phyloP scores from a whole-genome alignment of 2,329 filamentous ascomycete species.

The Botrytis medusae region DNA sequence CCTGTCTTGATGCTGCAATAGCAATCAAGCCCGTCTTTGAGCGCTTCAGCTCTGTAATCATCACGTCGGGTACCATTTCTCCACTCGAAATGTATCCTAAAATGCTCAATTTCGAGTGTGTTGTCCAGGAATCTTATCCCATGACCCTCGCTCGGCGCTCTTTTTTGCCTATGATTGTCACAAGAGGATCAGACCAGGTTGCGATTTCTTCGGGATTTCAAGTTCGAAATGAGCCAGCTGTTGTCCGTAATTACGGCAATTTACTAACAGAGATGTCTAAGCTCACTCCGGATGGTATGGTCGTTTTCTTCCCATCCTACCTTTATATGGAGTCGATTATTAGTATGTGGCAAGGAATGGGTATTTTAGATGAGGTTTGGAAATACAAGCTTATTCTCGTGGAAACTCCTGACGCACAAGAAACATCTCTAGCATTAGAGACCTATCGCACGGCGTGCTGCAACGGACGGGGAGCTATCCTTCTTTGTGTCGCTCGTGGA shows the following conservation, averaged over 20 bases:
- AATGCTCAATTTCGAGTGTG: conserved; percentile 90
- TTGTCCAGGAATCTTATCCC: conserved; percentile 93
- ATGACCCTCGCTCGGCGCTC: conserved; percentile 94
- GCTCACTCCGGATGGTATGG: conserved; percentile 92
- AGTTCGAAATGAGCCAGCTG: conserved; percentile 90
- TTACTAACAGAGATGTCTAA: conserved; percentile 93
- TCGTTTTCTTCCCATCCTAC: conserved; percentile 99
- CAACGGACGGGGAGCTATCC: conserved; percentile 89
- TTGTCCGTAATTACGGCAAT: conserved; percentile 96
- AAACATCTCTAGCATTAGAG: conserved; percentile 91
- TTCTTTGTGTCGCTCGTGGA: conserved; percentile 92
- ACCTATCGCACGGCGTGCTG: conserved; percentile 97
- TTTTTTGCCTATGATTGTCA: conserved; percentile 98
- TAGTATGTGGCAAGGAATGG: conserved; percentile 99
- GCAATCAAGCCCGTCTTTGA: conserved; percentile 98
- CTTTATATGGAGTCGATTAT: conserved; percentile 99
- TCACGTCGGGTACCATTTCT: conserved; percentile 95
- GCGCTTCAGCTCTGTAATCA: conserved; percentile 95
- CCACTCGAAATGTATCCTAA: conserved; percentile 98
- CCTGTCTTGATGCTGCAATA: conserved; percentile 94
- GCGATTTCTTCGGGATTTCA: conserved; percentile 92
- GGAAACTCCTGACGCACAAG: conserved; percentile 95
- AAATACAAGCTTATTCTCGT: conserved; percentile 98
- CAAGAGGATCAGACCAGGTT: conserved; percentile 89
- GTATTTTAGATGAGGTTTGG: conserved; percentile 95